A percentile compares a stretch with the other conserved stretches of the same genome.
These are phyloP conservation scores for Cladosporium austrohemisphaericum DNA, from an alignment of 2,329 filamentous ascomycete genomes.

Conservation along the genomic window DNA sequence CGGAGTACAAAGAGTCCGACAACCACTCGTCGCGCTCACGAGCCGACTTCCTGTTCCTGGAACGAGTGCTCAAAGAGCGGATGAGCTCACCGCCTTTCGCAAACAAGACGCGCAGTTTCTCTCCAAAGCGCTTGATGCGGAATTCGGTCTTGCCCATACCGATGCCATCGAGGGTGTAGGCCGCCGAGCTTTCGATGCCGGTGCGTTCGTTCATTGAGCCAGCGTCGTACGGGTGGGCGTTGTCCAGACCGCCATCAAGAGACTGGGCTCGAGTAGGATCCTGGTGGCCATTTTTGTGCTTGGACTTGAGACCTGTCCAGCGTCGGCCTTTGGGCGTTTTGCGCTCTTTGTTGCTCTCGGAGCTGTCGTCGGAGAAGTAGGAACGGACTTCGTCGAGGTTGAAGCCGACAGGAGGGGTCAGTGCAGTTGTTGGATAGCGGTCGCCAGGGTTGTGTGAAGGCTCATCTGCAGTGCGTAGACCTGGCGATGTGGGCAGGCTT, in stretches of 20 bases:
- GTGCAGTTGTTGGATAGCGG: constrained; percentile 46
- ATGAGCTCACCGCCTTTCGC: constrained; percentile 34
- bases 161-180: constrained; percentile 30
- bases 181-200: constrained; percentile 16
- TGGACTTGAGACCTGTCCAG: constrained; percentile 24
- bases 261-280: constrained; percentile 21
- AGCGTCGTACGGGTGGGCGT: constrained; percentile 26
- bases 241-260: constrained; percentile 24
- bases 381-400: constrained; percentile 41
- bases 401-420: constrained; percentile 40
- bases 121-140: constrained; percentile 37
- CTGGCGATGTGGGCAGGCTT: constrained; percentile 10
- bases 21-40: constrained; percentile 22
- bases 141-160: constrained; percentile 41
- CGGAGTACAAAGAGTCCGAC: constrained; percentile 29
- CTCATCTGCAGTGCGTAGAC: constrained; percentile 22
- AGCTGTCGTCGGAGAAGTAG: constrained; percentile 43
- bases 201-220: constrained; percentile 20
- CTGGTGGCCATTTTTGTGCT: constrained; percentile 20
- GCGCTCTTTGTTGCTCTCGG: constrained; percentile 26
- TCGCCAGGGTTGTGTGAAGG: constrained; percentile 40
- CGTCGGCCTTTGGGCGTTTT: constrained; percentile 23
- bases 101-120: constrained; percentile 36
- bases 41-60: constrained; percentile 11
- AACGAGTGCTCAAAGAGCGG: constrained; percentile 27